Evolutionary conservation across 2,329 filamentous ascomycete species (phyloP).

Genomic region (Purpureocillium lavendulum): DNA sequence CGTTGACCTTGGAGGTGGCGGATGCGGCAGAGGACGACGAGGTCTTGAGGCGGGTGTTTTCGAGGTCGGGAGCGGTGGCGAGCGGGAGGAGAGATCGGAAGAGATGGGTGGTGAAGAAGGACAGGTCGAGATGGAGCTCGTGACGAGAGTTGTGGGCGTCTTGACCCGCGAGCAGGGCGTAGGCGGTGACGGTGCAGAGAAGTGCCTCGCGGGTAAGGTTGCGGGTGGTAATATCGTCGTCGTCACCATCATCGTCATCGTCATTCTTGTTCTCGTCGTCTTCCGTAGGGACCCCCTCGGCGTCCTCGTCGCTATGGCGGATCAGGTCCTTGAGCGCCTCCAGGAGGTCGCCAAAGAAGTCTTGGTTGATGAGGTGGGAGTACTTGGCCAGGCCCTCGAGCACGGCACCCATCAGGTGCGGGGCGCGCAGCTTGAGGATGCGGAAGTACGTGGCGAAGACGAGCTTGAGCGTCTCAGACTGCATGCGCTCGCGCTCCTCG

Average conservation of each 20-base stretch:
- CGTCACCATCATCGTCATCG: constrained; percentile 30
- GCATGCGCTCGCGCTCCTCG: constrained; percentile 88
- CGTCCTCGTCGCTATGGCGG: constrained; percentile 57
- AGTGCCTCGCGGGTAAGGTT: constrained; percentile 81
- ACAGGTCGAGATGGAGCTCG: constrained; percentile 79
- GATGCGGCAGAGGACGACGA: constrained; percentile 18
- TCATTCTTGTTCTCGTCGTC: constrained; percentile 27
- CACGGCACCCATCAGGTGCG: constrained; percentile 91
- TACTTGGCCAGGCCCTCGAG: constrained; percentile 91
- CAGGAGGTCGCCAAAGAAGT: constrained; percentile 94
- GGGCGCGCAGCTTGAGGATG: constrained; percentile 74
- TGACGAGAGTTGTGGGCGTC: constrained; percentile 79
- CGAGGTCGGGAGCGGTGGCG: constrained; percentile 75
- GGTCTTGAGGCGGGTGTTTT: constrained; percentile 51
- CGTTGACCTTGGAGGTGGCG: constrained; percentile 65
- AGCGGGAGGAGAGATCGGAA: constrained; percentile 78
- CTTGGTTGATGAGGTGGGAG: constrained; percentile 94
- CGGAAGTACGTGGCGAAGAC: constrained; percentile 95
- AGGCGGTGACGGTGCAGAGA: constrained; percentile 92
- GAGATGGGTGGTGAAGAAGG: constrained; percentile 90
- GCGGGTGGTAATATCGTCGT: constrained; percentile 43
- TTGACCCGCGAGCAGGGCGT: constrained; percentile 90
- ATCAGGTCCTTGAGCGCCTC: constrained; percentile 93
- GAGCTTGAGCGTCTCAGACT: constrained; percentile 90
- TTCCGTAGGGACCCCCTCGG: constrained; percentile 31